These are phyloP conservation scores for Stromatinia cepivora DNA, from an alignment of 2,329 filamentous ascomycete species.

Conservation along the genomic window DNA sequence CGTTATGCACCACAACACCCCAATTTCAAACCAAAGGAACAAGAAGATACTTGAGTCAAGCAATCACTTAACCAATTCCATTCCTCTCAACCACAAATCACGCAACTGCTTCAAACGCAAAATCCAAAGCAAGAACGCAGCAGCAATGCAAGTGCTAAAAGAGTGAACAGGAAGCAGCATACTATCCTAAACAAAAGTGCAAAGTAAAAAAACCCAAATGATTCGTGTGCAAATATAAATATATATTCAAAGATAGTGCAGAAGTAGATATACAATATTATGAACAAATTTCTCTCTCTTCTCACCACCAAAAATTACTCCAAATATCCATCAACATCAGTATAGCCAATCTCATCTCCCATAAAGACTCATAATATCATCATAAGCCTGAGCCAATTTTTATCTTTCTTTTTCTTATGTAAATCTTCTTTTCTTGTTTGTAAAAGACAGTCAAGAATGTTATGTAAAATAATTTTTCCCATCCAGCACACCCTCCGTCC, in stretches of 20 bases:
- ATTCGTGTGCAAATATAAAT: slow-evolving; percentile 2
- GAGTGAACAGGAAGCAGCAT: background rate
- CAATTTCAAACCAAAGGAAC: background rate
- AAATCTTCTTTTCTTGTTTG: slow-evolving; percentile 6
- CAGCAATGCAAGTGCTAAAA: background rate
- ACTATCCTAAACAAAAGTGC: background rate
- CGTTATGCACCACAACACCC: too few species aligned
- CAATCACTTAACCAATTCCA: background rate
- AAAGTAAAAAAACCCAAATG: background rate
- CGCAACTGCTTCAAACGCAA: background rate
- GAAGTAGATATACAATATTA: slow-evolving; percentile 37
- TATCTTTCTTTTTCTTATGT: slow-evolving; percentile 14
- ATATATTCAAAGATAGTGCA: slow-evolving; percentile 33
- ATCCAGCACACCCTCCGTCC: slow-evolving; percentile 5
- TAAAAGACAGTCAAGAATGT: slow-evolving; percentile 18
- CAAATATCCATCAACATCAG: slow-evolving; percentile 8
- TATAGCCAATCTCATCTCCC: slow-evolving; percentile 2
- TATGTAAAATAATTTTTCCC: slow-evolving; percentile 1
- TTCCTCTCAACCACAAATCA: background rate
- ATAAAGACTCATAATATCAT: slow-evolving; percentile 27
- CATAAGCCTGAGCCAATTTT: slow-evolving; percentile 14
- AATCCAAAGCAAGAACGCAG: background rate
- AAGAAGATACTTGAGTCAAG: background rate
- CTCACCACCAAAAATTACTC: slow-evolving; percentile 10
- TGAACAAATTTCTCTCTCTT: slow-evolving; percentile 20